Conservation (phyloP, 352 stramenopile species). For the Phytophthora palmivora region DNA sequence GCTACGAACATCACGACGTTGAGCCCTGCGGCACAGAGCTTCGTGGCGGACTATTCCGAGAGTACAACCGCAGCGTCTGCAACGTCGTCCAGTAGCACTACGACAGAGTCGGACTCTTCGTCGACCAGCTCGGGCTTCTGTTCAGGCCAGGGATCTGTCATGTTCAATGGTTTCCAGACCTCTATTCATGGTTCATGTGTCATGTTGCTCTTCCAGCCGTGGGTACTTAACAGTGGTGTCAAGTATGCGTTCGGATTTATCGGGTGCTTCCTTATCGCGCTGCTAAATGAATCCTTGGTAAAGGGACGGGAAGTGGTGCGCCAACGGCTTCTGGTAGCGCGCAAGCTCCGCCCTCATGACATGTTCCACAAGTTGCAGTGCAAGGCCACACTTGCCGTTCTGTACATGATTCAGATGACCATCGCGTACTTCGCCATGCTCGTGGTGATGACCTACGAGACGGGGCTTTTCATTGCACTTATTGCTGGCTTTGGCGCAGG, state of each 20-base stretch:
- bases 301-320: constrained; percentile 61
- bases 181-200: constrained; percentile 77
- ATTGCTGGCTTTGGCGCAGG: constrained; percentile 74
- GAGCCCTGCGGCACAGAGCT: constrained; percentile 51
- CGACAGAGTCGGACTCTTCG: constrained; percentile 26
- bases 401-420: constrained; percentile 87
- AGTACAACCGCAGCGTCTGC: constrained; percentile 17
- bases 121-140: constrained; percentile 55
- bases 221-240: constrained; percentile 72
- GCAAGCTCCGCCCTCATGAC: constrained; percentile 46
- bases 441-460: constrained; percentile 86
- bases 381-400: constrained; percentile 61
- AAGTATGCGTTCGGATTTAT: constrained; percentile 84
- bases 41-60: constrained; percentile 40
- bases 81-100: constrained; percentile 29
- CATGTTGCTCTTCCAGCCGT: constrained; percentile 80
- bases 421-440: constrained; percentile 87
- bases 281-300: constrained; percentile 76
- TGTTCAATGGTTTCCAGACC: constrained; percentile 87
- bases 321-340: constrained; percentile 48
- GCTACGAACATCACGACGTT: constrained; percentile 62
- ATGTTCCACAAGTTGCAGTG: constrained; percentile 69
- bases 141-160: constrained; percentile 71
- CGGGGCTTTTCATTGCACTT: constrained; percentile 73
- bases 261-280: constrained; percentile 63